phyloP scores from a whole-genome alignment of 169 alveolate genomes.

The Amoebophrya sp. region DNA sequence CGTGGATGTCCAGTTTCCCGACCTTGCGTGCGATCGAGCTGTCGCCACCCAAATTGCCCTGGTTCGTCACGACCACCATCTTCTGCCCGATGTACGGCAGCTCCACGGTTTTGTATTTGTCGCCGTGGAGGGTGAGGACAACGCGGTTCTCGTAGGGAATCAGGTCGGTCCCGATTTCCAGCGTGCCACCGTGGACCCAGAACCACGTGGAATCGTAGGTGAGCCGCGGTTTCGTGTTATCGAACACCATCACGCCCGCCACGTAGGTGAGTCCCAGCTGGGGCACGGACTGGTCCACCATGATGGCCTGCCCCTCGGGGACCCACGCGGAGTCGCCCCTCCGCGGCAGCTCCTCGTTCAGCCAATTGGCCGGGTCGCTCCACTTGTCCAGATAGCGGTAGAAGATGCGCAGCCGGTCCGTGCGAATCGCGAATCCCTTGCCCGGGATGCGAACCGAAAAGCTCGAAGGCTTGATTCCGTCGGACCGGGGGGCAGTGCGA shows the following conservation, averaged over 20 bases:
- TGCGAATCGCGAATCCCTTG: background rate
- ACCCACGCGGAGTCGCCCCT: background rate
- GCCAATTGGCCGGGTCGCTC: background rate
- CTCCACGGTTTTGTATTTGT: background rate
- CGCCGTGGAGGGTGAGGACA: background rate
- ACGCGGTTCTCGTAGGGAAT: background rate
- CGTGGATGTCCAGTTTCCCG: background rate
- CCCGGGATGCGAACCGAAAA: background rate
- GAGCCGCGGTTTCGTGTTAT: background rate
- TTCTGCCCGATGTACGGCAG: background rate
- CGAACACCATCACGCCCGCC: background rate
- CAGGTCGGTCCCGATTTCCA: background rate
- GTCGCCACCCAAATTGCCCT: background rate
- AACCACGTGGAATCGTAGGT: background rate
- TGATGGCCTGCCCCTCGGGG: background rate
- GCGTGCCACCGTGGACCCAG: background rate
- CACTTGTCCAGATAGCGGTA: background rate
- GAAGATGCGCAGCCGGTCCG: background rate
- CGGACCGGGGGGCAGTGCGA: background rate
- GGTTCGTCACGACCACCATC: background rate
- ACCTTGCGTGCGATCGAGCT: background rate
- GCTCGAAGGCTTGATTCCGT: background rate
- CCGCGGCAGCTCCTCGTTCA: background rate
- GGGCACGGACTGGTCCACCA: background rate
- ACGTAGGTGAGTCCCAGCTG: background rate